Base-by-base conservation (phyloP, 257 asterid genomes). In the Ilex asprella region DNA sequence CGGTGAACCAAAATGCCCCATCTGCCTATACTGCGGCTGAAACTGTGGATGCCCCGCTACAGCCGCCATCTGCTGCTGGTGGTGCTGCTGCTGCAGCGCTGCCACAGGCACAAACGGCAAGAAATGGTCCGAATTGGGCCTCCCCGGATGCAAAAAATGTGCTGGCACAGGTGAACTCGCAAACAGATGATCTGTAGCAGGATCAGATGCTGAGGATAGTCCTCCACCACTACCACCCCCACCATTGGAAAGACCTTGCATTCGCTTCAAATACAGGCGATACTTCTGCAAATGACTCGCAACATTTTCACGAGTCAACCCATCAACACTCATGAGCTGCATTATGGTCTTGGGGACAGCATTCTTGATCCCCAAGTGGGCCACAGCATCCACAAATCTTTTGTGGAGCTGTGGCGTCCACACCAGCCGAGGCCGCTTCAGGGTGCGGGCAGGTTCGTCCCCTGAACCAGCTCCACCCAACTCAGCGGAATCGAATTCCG, bases 401-500 rank as follows among this genome's bases (percentile, higher is more conserved):
- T 21, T 21, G 27, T 21, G 27, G 27, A 21, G 27, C 27, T 80
- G 86, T 2, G 86, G 83, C 61, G 86, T 80, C 86, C 86, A 80
- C 64, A 80, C 86, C 1, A 81, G 83, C 54, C 81, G 76, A n/a
- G 83, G 81, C 52, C 83, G 68, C 66, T 81, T 81, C 56, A 68
- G 1, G 27, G 27, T 21, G 27, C 27, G 27, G 27, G 85, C 80
- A 3, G 82, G 78, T 67, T 80, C 82, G 56, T 73, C 79, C 29
- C 73, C 77, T 10, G 70, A 71, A 9, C 78, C 74, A 10, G 57
- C 64, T 9, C 78, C 81, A 43, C 88, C 84, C 63, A 78, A 35
- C 73, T 82, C 95, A 5, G 84, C 75, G 4, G 89, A 80, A 76
- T 82, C 86, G 61, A 84, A 80, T 59, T 86, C 92, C 7, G 90